phyloP scores from a whole-genome alignment of 1,284 basidiomycete species.

The Austroboletus sp. region DNA sequence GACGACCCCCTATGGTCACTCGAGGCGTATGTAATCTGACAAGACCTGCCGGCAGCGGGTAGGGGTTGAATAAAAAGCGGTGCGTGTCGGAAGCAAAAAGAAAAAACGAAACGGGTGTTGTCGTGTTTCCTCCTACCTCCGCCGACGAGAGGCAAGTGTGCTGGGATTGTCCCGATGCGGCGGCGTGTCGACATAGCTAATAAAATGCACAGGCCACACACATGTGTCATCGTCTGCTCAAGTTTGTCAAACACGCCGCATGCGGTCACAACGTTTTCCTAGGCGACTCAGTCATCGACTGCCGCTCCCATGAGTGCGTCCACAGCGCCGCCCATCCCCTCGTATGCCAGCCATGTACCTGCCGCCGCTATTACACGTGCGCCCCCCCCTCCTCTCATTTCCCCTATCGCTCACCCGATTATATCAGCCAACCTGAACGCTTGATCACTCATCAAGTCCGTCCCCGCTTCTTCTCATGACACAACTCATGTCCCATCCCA shows the following conservation, averaged over 20 bases:
- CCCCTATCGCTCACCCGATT: slow-evolving; percentile 2
- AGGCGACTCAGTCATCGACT: slow-evolving; percentile 51
- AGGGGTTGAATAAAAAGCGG: slow-evolving; percentile 10
- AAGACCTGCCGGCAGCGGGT: not conserved
- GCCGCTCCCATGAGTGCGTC: slow-evolving; percentile 39
- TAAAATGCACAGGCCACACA: not conserved
- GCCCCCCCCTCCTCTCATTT: slow-evolving; percentile 15
- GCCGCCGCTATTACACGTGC: slow-evolving; percentile 54
- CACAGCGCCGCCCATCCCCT: slow-evolving; percentile 46
- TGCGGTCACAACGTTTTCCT: slow-evolving; percentile 56
- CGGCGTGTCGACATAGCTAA: not conserved
- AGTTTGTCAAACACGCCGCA: slow-evolving; percentile 41
- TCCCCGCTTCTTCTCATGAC: slow-evolving; percentile 7
- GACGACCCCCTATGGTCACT: not conserved
- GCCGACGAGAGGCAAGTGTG: slow-evolving; percentile 44
- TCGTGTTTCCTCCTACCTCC: slow-evolving; percentile 53
- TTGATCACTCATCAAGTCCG: slow-evolving; percentile 33
- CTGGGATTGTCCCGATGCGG: slow-evolving; percentile 2
- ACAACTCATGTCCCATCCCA: slow-evolving; percentile 1
- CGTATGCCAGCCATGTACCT: slow-evolving; percentile 44
- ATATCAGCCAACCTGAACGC: slow-evolving; percentile 30
- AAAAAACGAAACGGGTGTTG: slow-evolving; percentile 19
- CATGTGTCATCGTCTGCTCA: slow-evolving; percentile 63
- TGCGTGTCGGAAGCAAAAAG: slow-evolving; percentile 6
- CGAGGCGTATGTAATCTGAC: not conserved